Base-by-base conservation (phyloP, 2,329 filamentous ascomycete species). In the Sporothrix mexicana region DNA sequence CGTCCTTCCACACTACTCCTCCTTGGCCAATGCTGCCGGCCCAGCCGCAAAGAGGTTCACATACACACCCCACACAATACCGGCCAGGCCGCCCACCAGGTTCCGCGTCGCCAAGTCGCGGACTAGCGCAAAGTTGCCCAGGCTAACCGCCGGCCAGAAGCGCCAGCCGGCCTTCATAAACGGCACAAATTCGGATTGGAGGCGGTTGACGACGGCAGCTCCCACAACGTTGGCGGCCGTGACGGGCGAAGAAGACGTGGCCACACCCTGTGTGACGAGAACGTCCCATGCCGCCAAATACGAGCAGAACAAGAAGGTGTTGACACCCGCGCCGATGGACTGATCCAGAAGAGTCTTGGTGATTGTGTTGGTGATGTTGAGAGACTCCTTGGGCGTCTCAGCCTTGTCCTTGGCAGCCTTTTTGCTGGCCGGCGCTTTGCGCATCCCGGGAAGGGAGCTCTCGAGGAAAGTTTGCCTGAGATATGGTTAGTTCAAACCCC, bases 401-500 rank as follows among this genome's bases (percentile, higher is more conserved):
- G 79, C 78, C 72, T 83, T 80, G 59, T 78, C 73, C 75, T 81
- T 80, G 49, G 81, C 30, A 36, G 30, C 55, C 17, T 80, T 81
- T 75, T 85, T 84, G 68, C 85, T 82, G 74, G 85, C 79, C 70
- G 78, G 79, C 55, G 79, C 78, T 67, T 81, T 80, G 59, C 83
- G 82, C 25, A 83, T 81, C 0, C 91, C 91, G 0, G 94, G 94
- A 78, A 94, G 97, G 3, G 85, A 82, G 6, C 87, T 83, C 81
- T 97, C 94, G 70, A 97, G 86, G 79, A 88, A 93, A 55, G 89
- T 87, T 85, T 97, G 94, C 88, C 88, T 90, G 76, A 0, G n/a
- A 20, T 17, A 51, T 23, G n/a, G 72, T 6, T 36, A 36, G 3
- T 36, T 36, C 3, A 36, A 36, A 36, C 30, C 30, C 30, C 30